Evolutionary conservation across 2,329 filamentous ascomycete genomes (phyloP), one percentile per base, ranked within the genome.

Genomic region (Talaromyces piceae): DNA sequence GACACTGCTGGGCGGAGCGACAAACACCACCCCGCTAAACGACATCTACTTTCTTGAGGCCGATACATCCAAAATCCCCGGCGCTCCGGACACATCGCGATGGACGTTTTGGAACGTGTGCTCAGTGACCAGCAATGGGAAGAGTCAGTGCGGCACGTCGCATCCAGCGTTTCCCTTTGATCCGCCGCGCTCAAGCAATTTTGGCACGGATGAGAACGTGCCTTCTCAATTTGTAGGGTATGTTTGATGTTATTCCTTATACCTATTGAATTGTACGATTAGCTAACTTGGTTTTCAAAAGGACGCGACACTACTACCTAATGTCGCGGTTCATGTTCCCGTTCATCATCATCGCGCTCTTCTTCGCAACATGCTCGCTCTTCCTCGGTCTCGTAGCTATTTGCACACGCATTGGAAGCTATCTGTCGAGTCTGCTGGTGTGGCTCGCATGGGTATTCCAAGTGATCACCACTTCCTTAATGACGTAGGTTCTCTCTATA

Each of bases 41-140:
- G 73, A 83, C 53, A 89, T 90, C 57, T 96, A 89, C 72, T 95
- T 96, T 76, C 81, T 97, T 27, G 77, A 86, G 64, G 88, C 88
- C 61, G 79, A 87, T 64, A 95, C 91, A 1, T 74, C 73, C 27
- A 81, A 77, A 63, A 90, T 95, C 63, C 74, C 79, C 3, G 83
- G 84, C 45, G 84, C 88, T 11, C 80, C 84, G 48, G 56, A 76
- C 47, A 61, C 78, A 16, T 84, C 88, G 11, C 84, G 91, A 72
- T 97, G 91, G 91, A 94, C 90, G 30, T 95, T 86, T 72, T 93
- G 94, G 77, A 84, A 87, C 67, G 76, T 94, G 55, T 95, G 91
- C 72, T 81, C 83, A 48, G 74, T 74, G 26, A 73, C n/a, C n/a
- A n/a, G 55, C 30, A 68, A 72, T 44, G 76, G 76, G 26, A 67